Evolutionary conservation across 495 filamentous ascomycete species (phyloP).

Genomic region (Cladorrhinum samala): DNA sequence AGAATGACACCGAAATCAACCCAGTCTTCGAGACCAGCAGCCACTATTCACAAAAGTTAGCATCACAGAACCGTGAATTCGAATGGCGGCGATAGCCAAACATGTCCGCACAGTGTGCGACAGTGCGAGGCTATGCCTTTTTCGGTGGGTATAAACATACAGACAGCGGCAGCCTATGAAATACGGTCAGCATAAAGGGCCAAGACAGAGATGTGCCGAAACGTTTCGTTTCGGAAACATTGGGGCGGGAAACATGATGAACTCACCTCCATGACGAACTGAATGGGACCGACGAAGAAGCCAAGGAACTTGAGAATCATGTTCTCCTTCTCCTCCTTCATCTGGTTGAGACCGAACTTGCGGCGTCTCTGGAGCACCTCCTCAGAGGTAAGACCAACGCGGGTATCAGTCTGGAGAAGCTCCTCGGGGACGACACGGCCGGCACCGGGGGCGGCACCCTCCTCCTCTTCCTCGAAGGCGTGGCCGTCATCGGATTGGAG

Average conservation of each 20-base stretch:
- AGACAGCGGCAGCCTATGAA: constrained; percentile 30
- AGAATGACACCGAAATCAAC: constrained; percentile 78
- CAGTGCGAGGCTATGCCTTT: too few species aligned
- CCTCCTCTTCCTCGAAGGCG: constrained; percentile 51
- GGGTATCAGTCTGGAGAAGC: constrained; percentile 60
- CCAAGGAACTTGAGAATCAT: constrained; percentile 74
- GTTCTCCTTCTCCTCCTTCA: constrained; percentile 86
- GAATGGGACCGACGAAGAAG: constrained; percentile 86
- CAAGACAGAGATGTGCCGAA: constrained; percentile 15
- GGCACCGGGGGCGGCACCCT: constrained; percentile 38
- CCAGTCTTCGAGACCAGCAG: constrained; percentile 75
- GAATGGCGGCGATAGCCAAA: too few species aligned
- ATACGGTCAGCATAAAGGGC: constrained; percentile 20
- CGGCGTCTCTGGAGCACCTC: constrained; percentile 64
- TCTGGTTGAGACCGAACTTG: constrained; percentile 79
- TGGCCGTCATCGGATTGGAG: constrained; percentile 72
- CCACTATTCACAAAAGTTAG: constrained; percentile 28
- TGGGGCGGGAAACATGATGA: constrained; percentile 6
- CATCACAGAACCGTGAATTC: too few species aligned
- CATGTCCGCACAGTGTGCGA: too few species aligned
- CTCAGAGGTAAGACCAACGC: constrained; percentile 60
- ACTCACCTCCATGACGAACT: constrained; percentile 89
- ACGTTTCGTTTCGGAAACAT: constrained; percentile 26
- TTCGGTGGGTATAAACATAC: too few species aligned
- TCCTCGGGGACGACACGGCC: constrained; percentile 56